Percentiles rank a stretch among this genome's conserved stretches.
Evolutionary conservation across 2,329 filamentous ascomycete species (phyloP).

Genomic region (Penicillium sp.): DNA sequence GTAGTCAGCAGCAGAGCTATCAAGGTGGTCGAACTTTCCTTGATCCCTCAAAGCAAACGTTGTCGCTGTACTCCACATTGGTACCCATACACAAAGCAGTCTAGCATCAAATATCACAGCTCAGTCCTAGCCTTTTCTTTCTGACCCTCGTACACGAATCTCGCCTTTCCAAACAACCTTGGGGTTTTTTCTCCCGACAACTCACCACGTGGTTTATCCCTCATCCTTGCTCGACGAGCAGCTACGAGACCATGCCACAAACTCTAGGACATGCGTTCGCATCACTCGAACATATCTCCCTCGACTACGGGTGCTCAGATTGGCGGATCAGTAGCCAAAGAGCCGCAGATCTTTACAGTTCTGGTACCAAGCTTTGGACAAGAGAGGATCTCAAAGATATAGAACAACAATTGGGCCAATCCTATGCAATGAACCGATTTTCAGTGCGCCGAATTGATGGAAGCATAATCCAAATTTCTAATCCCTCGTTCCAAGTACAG

Average conservation of each 20-base stretch:
- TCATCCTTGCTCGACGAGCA: conserved; percentile 10
- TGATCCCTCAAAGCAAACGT: no score
- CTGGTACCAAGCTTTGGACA: conserved; percentile 20
- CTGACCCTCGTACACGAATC: conserved; percentile 10
- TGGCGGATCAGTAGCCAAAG: conserved; percentile 23
- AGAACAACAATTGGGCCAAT: conserved; percentile 20
- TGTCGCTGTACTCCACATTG: no score
- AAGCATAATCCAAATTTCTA: conserved; percentile 20
- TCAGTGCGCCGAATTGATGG: conserved; percentile 23
- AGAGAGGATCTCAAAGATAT: conserved; percentile 22
- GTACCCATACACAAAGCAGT: no score
- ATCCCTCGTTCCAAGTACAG: conserved; percentile 20
- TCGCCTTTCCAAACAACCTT: conserved; percentile 8
- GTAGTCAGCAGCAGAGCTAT: no score
- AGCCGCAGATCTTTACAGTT: conserved; percentile 20
- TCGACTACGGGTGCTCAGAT: conserved; percentile 20
- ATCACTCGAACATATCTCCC: no score
- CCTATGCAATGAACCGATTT: conserved; percentile 17
- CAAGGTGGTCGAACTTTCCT: no score
- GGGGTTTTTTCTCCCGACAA: conserved; percentile 6
- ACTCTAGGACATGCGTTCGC: conserved; percentile 6
- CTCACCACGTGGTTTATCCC: conserved; percentile 8
- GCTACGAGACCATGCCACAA: conserved; percentile 18
- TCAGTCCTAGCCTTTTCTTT: conserved; percentile 13
- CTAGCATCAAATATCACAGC: no score